Evolutionary conservation across 129 eudicot genomes (phyloP).

Genomic region (Artemisia argyi): DNA sequence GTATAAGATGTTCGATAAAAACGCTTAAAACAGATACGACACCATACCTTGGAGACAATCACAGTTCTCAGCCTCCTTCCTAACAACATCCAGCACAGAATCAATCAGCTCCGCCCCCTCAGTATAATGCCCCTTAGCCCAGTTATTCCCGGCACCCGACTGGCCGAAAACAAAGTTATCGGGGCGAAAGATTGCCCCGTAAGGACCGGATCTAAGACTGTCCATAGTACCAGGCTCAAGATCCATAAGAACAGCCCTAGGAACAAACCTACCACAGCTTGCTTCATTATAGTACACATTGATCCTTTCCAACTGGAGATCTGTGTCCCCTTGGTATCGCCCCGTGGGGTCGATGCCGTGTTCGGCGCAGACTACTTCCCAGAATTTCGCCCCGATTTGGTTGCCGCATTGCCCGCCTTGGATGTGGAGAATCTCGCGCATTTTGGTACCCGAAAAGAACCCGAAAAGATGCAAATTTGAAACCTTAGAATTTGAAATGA

Average conservation of each 20-base stretch:
- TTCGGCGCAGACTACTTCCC: constrained; percentile 53
- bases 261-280: constrained; percentile 44
- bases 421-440: constrained; percentile 55
- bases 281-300: constrained; percentile 54
- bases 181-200: constrained; percentile 48
- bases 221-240: constrained; percentile 65
- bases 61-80: constrained; percentile 55
- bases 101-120: constrained; percentile 59
- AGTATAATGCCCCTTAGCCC: constrained; percentile 58
- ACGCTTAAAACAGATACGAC: too few relatives aligned
- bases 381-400: constrained; percentile 55
- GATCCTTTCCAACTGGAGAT: constrained; percentile 47
- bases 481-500: too few relatives aligned
- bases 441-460: not conserved
- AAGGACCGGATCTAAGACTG: constrained; percentile 50
- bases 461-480: too few relatives aligned
- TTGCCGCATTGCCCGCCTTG: constrained; percentile 58
- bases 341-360: constrained; percentile 53
- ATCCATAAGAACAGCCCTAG: constrained; percentile 55
- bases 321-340: constrained; percentile 42
- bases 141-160: constrained; percentile 52
- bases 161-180: constrained; percentile 58
- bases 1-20: too few relatives aligned
- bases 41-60: constrained; percentile 42
- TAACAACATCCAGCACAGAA: constrained; percentile 54